Conservation (phyloP, 345 rosid genomes). For the Camelina laxa region DNA sequence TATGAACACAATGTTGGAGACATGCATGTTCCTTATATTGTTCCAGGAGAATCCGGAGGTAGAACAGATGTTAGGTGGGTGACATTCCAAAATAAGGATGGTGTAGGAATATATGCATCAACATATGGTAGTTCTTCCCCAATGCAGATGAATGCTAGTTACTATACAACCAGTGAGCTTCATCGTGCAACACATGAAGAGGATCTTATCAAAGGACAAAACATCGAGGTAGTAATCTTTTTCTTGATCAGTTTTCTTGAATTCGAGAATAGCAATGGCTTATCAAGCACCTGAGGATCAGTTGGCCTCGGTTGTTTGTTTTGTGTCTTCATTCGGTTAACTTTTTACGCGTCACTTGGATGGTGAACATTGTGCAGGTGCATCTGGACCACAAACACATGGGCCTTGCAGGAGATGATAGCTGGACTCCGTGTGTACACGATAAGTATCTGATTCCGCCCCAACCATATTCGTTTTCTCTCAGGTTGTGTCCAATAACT, state of each 20-base stretch:
- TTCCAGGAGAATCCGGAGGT: constrained; percentile 90
- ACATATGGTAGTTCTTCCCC: constrained; percentile 73
- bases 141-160: constrained; percentile 94
- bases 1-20: constrained; percentile 65
- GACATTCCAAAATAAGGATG: constrained; percentile 69
- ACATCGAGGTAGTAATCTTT: constrained; percentile 64
- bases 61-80: constrained; percentile 98
- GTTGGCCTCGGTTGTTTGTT: background rate
- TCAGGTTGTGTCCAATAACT: constrained; percentile 71
- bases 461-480: constrained; percentile 65
- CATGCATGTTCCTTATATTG: constrained; percentile 95
- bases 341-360: background rate
- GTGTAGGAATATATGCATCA: constrained; percentile 85
- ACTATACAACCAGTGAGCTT: constrained; percentile 70
- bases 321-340: background rate
- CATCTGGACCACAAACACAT: constrained; percentile 98
- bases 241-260: background rate
- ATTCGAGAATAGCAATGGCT: constrained; percentile 1
- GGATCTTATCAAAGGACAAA: constrained; percentile 67
- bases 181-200: constrained; percentile 75
- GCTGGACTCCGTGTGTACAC: constrained; percentile 86
- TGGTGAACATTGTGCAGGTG: constrained; percentile 55
- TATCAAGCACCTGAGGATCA: background rate
- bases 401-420: constrained; percentile 96
- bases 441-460: constrained; percentile 79